Evolutionary conservation across 192 early-diverging fungal species (phyloP), one percentile per base, ranked within the genome.

Genomic region (Podila minutissima): DNA sequence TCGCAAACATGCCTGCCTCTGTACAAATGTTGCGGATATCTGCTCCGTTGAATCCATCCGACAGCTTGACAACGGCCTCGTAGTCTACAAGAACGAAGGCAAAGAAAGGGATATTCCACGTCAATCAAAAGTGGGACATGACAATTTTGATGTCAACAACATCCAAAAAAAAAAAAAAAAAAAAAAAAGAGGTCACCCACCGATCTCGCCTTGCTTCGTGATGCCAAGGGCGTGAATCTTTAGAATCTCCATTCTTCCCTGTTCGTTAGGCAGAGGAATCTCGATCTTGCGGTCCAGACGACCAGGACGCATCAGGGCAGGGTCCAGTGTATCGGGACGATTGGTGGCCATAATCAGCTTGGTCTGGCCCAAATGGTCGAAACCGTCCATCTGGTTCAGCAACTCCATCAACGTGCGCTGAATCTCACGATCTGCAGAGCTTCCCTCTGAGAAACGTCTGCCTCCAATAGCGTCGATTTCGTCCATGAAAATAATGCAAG

Each of bases 401-500:
- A 99, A 89, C 88, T 99, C 97, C 97, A 99, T 99, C 65, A 99
- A 86, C 29, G 97, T 99, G 58, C 98, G 92, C 85, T 99, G 98
- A 77, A 99, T 99, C 89, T 99, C 98, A 73, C 97, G 93, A 91
- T 99, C 98, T n/a, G 97, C 96, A 65, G 95, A 97, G 20, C 97
- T 99, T 81, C 97, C 97, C 79, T 99, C 98, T 20, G 95, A 97
- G 87, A 99, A 99, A 61, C 98, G 92, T 53, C 97, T 90, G 12
- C 97, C 97, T 85, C 97, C 98, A 87, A 99, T 99, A 33, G 98
- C 97, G 87, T 99, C 98, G 82, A 99, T 98, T 82, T 99, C 98
- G 85, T 99, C 98, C 97, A 99, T 99, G 75, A 99, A 99, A 49
- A 99, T 99, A 69, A 99, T 98, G 86, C 98, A 99, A 13, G 98